Base-by-base conservation (phyloP, 805 yeast genomes). In the Teunomyces kruisii region DNA sequence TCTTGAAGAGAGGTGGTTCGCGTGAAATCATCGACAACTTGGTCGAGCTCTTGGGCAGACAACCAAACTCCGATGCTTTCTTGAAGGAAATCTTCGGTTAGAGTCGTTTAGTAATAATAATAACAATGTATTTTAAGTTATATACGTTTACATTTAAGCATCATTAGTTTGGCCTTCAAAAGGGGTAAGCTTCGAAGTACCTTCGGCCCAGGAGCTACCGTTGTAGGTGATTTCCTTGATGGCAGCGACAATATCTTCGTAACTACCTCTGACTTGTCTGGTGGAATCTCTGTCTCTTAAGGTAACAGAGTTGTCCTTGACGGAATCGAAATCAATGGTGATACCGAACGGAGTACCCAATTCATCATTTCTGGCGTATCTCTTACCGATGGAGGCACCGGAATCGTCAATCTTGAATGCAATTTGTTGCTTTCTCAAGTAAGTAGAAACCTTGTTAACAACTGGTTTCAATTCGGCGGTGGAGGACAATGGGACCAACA, bases 281-380 rank as follows among this genome's bases (percentile, higher is more conserved):
- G 98, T 94, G 45, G 96, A 79, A 69, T 92, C 99, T 77, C 99
- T 88, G 72, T 92, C 98, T 79, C 99, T 88, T 63, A 92, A 78
- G 29, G 99, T 92, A 54, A 92, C 87, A 10, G 97, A 84, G 41
- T 81, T 80, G 64, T 92, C 97, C 64, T 85, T 80, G 51, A 87
- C 80, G 44, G 96, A 84, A 53, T 92, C 97, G 68, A 94, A 92
- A 70, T 92, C 99, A 58, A 92, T 86, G 53, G 99, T 92, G 70
- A 92, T 82, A 67, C 99, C 99, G 65, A 94, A 94, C 57, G 99
- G 99, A 44, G 98, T 94, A 70, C 99, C 99, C 63, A 92, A 79
- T 75, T 92, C 99, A 70, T 92, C 99, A 68, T 92, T 92, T 76
- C 99, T 88, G 52, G 99, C 90, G 62, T 92, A 92, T 74, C 99